A percentile compares a stretch with the other conserved stretches of the same genome.
These are phyloP conservation scores for Globisporangium spinosum DNA, from an alignment of 352 stramenopile genomes.

Conservation along the genomic window DNA sequence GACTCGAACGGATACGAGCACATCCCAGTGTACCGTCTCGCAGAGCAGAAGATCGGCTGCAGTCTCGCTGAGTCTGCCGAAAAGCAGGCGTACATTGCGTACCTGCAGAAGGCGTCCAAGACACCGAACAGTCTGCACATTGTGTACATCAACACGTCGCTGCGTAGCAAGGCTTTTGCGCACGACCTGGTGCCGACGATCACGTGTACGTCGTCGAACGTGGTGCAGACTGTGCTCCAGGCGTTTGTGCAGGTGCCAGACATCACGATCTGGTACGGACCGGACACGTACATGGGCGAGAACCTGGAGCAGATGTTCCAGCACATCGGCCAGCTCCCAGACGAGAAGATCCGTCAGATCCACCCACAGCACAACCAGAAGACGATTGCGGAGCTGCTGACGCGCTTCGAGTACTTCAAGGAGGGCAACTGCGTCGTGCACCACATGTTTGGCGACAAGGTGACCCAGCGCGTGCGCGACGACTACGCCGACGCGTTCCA, in stretches of 20 bases:
- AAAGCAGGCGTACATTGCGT: slow-evolving; percentile 90
- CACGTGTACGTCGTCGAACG: slow-evolving; percentile 96
- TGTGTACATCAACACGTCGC: slow-evolving; percentile 98
- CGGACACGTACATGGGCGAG: slow-evolving; percentile 98
- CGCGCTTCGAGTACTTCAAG: slow-evolving; percentile 93
- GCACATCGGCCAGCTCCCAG: slow-evolving; percentile 67
- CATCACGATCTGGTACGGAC: slow-evolving; percentile 91
- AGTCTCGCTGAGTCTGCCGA: slow-evolving; percentile 94
- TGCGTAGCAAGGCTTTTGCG: slow-evolving; percentile 95
- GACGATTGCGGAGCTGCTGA: slow-evolving; percentile 76
- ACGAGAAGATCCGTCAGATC: slow-evolving; percentile 82
- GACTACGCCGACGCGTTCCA: slow-evolving; percentile 93
- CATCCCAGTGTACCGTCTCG: slow-evolving; percentile 94
- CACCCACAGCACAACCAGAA: slow-evolving; percentile 82
- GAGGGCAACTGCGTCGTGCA: slow-evolving; percentile 97
- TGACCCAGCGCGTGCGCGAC: slow-evolving; percentile 89
- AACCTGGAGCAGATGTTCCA: slow-evolving; percentile 95
- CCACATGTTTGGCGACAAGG: slow-evolving; percentile 97
- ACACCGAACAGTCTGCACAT: slow-evolving; percentile 93
- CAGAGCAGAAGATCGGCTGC: slow-evolving; percentile 92
- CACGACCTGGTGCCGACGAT: slow-evolving; percentile 94
- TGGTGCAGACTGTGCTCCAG: slow-evolving; percentile 95
- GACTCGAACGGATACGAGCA: slow-evolving; percentile 89
- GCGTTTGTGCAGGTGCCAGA: slow-evolving; percentile 90
- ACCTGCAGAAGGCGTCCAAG: slow-evolving; percentile 88